Evolutionary conservation across 495 filamentous ascomycete genomes (phyloP).

Genomic region (Rostrohypoxylon terebratum): DNA sequence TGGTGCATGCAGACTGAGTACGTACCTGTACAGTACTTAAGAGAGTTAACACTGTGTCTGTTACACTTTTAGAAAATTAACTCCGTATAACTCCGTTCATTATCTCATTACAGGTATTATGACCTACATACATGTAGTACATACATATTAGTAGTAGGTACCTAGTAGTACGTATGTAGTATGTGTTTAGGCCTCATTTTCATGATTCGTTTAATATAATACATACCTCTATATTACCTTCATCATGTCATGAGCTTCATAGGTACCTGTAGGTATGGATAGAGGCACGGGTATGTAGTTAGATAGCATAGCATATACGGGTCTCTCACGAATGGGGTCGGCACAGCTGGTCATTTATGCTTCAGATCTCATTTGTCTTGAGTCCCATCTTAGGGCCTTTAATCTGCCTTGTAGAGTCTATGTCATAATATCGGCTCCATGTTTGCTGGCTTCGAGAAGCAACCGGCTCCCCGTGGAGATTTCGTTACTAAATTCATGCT

Average conservation of each 20-base stretch:
- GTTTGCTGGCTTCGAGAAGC: slow-evolving; percentile 26
- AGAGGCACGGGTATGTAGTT: too few species aligned
- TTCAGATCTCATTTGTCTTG: slow-evolving; percentile 42
- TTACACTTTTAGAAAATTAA: too few species aligned
- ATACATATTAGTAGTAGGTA: too few species aligned
- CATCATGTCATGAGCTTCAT: too few species aligned
- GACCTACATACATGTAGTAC: too few species aligned
- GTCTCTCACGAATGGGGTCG: neutral
- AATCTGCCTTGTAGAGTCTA: slow-evolving; percentile 44
- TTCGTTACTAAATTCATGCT: slow-evolving; percentile 38
- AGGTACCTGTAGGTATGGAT: neutral
- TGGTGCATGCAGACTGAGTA: neutral
- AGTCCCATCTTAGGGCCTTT: slow-evolving; percentile 27
- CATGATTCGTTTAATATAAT: neutral
- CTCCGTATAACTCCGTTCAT: too few species aligned
- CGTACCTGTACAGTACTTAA: too few species aligned
- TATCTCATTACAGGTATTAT: too few species aligned
- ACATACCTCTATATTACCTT: neutral
- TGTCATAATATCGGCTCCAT: slow-evolving; percentile 41
- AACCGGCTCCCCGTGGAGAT: slow-evolving; percentile 30
- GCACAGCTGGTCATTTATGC: slow-evolving; percentile 21
- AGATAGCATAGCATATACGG: neutral
- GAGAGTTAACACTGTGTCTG: too few species aligned
- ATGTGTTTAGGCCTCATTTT: neutral
- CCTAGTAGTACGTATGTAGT: too few species aligned